Base-by-base conservation (phyloP, 1,139 yeast genomes). In the Hyphopichia buzzinii region DNA sequence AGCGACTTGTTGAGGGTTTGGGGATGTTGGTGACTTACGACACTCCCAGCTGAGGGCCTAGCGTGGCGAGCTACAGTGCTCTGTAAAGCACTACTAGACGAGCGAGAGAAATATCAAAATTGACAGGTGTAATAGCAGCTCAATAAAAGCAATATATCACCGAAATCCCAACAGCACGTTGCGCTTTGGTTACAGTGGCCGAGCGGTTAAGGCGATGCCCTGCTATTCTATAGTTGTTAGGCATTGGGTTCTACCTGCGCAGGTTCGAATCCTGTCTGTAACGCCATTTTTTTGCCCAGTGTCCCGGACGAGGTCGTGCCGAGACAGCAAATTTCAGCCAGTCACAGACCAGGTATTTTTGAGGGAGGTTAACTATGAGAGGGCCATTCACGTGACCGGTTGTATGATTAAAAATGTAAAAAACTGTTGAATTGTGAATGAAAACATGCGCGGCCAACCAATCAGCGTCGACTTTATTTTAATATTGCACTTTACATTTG, bases 141-240 rank as follows among this genome's bases (percentile, higher is more conserved):
- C n/a, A n/a, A n/a, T n/a, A n/a, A n/a, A n/a, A n/a, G n/a, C n/a
- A n/a, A n/a, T n/a, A n/a, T n/a, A n/a, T n/a, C n/a, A n/a, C n/a
- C n/a, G n/a, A n/a, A n/a, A n/a, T n/a, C n/a, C n/a, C n/a, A n/a
- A n/a, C n/a, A n/a, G n/a, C n/a, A n/a, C 10, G 23, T 10, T 7
- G 23, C 23, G 25, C 39, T 37, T 23, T 42, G n/a, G 79, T 72
- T 66, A 70, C 84, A 76, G 84, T 80, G 85, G 84, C 85, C 85
- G 86, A 80, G 86, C 79, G 86, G 86, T 80, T 80, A 80, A 80
- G 85, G 86, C 84, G 86, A 77, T 78, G 81, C 85, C 85, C 86
- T 79, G 84, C 84, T 79, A 77, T 58, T 28, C 13, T 23, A 41
- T 42, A 49, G 77, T 67, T 56, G 77, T 52, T 41, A 81, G 86